Evolutionary conservation across 176 grass and related monocot species (phyloP), one percentile per base, ranked within the genome.

Genomic region (Cenchrus americanus): DNA sequence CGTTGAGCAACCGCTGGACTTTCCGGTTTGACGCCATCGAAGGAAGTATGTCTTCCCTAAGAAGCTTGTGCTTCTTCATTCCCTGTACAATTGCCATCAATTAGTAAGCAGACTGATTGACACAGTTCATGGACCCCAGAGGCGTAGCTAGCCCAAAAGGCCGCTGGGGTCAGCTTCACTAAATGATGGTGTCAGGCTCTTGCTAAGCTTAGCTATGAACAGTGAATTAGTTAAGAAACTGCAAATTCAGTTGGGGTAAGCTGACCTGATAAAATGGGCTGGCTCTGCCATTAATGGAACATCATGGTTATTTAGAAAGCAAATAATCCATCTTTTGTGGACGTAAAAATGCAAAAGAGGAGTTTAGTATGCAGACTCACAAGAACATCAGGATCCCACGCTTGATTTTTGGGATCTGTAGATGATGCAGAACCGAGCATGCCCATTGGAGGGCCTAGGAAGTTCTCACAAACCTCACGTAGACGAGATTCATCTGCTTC

Each of bases 1-100:
- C 93, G 32, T 93, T 96, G 13, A 99, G 77, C 81, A 99, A 71
- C 51, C 96, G 81, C 63, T 99, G 96, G 65, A 99, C 93, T 83
- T 99, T 99, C 57, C 93, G 80, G 75, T 99, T 99, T 1, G 89
- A 90, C 21, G 96, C 96, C 91, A 99, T 92, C 3, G 91, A 92
- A 21, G 93, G 96, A 79, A 99, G 88, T 53, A 99, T 87, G 51
- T 90, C 91, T 89, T 99, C 96, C 85, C 80, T 89, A 3, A 99
- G 89, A 60, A 99, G 84, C 51, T 90, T 92, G 27, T 94, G 93
- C 46, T 99, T 99, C 83, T 96, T 90, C 85, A 99, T 94, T 77
- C 96, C 96, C 96, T 99, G 88, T 18, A 88, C 15, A 65, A 50
- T 79, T 47, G 10, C 47, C 47, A 49, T 49, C 47, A 49, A 49